Base-by-base conservation (phyloP, 208 protist species). In the Lotmaria passim region DNA sequence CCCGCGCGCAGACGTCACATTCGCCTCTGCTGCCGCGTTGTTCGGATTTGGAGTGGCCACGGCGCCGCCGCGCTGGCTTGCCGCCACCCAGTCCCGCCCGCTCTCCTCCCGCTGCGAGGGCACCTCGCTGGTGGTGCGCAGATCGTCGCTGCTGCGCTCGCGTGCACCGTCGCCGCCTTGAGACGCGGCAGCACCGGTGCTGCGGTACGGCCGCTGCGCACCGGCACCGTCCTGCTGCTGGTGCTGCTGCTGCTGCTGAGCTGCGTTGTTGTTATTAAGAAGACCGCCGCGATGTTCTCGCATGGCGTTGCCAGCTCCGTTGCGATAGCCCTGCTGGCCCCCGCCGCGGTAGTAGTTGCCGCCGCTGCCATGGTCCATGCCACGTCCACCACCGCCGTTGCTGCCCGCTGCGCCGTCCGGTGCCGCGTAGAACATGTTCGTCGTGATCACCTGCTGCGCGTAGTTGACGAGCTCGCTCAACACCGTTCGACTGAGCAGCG, bases 381-480 rank as follows among this genome's bases (percentile, higher is more conserved):
- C 52, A 33, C 53, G 10, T 28, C 56, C 38, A n/a, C 53, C 53
- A 31, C 38, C 55, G 10, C 24, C 53, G 7, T 50, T 41, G 38
- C 47, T 36, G 51, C 61, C 53, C 33, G 50, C 47, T n/a, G 69
- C 66, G 30, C 71, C 63, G 10, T 39, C 61, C 11, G 26, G 43
- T 19, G 59, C 38, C 56, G 26, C 51, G 65, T 62, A 61, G 67
- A 51, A 63, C 69, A 44, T 56, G 41, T 24, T 77, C n/a, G 23
- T 51, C 34, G 78, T 50, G 23, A 88, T 67, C 52, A 77, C 60
- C 31, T 78, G 56, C 19, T 89, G 66, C 0, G 83, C 79, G 26
- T 59, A 72, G 48, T 78, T 73, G 14, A 86, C 71, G 28, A 89
- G 69, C 26, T 79, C 48, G 8, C 74, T 66, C n/a, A 92, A 70